A percentile compares a stretch with the other conserved stretches of the same genome.
Conservation (phyloP, 371 early-diverging fungal genomes). For the Lichtheimia ramosa region DNA sequence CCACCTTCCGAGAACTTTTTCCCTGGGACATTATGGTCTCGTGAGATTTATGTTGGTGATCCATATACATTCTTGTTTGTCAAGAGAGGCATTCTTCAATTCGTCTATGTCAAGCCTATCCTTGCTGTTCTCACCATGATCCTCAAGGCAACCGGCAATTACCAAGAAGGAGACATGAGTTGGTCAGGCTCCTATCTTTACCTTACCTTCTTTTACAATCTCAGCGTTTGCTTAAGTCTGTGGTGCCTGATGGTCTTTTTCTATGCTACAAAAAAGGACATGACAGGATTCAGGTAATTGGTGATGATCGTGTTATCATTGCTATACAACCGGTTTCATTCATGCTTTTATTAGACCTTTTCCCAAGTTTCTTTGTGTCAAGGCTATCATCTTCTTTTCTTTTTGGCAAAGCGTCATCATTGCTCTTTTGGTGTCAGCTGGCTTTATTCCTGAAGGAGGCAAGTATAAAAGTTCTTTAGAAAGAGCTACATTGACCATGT, state of each 20-base stretch:
- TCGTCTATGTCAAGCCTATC: constrained; percentile 88
- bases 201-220: constrained; percentile 82
- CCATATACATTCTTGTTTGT: constrained; percentile 87
- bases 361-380: constrained; percentile 94
- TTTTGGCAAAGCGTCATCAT: constrained; percentile 95
- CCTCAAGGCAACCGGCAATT: constrained; percentile 70
- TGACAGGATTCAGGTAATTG: constrained; percentile 75
- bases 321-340: neutral
- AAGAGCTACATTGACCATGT: neutral
- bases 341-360: constrained; percentile 62
- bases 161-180: constrained; percentile 82
- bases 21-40: constrained; percentile 77
- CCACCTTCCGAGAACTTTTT: constrained; percentile 80
- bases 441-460: constrained; percentile 64
- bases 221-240: constrained; percentile 80
- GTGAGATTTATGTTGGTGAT: constrained; percentile 87
- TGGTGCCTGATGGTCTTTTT: constrained; percentile 91
- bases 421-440: constrained; percentile 77
- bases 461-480: neutral
- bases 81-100: constrained; percentile 92
- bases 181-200: constrained; percentile 78
- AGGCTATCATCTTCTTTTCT: constrained; percentile 93
- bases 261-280: constrained; percentile 79
- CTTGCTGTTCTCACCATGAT: constrained; percentile 80
- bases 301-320: no score